Evolutionary conservation across 345 rosid genomes (phyloP).

Genomic region (Gossypium rotundifolium): DNA sequence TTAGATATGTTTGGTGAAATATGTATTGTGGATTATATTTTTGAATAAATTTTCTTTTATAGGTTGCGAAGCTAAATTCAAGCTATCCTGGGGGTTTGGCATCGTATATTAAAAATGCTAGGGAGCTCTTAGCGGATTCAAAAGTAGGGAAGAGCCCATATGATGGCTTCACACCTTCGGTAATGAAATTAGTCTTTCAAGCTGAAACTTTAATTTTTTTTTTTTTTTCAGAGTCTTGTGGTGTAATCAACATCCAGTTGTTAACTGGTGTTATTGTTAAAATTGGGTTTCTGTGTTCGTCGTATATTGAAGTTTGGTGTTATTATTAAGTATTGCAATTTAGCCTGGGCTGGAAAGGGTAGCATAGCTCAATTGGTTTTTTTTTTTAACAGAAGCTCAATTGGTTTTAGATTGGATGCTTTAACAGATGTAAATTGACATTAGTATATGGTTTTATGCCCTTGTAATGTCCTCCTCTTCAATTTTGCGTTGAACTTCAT

Average conservation of each 20-base stretch:
- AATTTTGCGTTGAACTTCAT: slow-evolving; percentile 17
- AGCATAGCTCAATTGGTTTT: too few relatives aligned
- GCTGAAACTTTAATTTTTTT: background rate
- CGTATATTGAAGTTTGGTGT: too few relatives aligned
- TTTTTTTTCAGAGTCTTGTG: background rate
- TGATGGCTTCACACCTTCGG: slow-evolving; percentile 95
- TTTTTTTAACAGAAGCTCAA: too few relatives aligned
- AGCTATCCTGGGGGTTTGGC: slow-evolving; percentile 91
- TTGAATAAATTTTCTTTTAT: background rate
- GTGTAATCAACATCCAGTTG: background rate
- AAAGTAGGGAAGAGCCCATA: slow-evolving; percentile 88
- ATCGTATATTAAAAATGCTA: slow-evolving; percentile 61
- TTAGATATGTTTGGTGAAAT: too few relatives aligned
- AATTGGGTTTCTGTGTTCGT: too few relatives aligned
- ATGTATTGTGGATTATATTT: too few relatives aligned
- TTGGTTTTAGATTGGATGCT: background rate
- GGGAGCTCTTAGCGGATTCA: slow-evolving; percentile 81
- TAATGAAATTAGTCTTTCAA: slow-evolving; percentile 23
- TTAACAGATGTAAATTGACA: background rate
- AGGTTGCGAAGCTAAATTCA: slow-evolving; percentile 69
- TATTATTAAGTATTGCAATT: too few relatives aligned
- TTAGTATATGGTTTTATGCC: background rate
- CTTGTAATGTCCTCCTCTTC: background rate
- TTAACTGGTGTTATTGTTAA: background rate
- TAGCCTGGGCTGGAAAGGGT: too few relatives aligned